These are phyloP conservation scores for Chaetomium olivaceum DNA, from an alignment of 2,329 filamentous ascomycete species.

Conservation along the genomic window DNA sequence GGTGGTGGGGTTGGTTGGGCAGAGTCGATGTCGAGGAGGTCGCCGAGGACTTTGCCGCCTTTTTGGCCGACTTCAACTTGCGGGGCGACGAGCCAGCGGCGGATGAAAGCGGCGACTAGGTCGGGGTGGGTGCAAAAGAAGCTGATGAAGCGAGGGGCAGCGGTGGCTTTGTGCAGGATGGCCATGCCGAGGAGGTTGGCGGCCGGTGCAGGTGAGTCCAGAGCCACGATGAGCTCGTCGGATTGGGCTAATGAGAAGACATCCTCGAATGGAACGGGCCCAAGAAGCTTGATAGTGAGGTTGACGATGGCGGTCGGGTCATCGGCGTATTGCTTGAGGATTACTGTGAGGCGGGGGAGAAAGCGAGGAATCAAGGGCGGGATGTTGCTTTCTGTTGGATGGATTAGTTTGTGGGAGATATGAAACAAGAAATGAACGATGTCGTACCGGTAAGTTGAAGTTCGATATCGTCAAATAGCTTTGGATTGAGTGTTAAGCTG, in stretches of 20 bases:
- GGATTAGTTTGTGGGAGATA: neutral
- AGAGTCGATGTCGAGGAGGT: slow-evolving; percentile 59
- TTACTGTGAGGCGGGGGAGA: slow-evolving; percentile 54
- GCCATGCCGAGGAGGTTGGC: slow-evolving; percentile 60
- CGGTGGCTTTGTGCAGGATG: slow-evolving; percentile 57
- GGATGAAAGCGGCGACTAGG: slow-evolving; percentile 51
- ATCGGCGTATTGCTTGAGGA: slow-evolving; percentile 53
- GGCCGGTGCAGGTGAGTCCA: slow-evolving; percentile 55
- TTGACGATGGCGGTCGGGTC: slow-evolving; percentile 55
- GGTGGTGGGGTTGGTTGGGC: slow-evolving; percentile 40
- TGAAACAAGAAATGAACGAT: neutral
- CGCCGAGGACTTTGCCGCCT: slow-evolving; percentile 51
- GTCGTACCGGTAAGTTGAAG: slow-evolving; percentile 57
- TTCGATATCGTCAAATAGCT: slow-evolving; percentile 60
- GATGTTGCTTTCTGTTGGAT: slow-evolving; percentile 50
- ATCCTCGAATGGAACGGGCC: slow-evolving; percentile 54
- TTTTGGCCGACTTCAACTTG: slow-evolving; percentile 58
- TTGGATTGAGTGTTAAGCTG: slow-evolving; percentile 45
- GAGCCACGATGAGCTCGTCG: slow-evolving; percentile 52
- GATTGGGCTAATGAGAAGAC: slow-evolving; percentile 54
- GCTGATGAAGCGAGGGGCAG: slow-evolving; percentile 49
- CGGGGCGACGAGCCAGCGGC: slow-evolving; percentile 54
- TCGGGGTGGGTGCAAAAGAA: slow-evolving; percentile 52
- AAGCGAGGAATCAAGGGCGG: slow-evolving; percentile 53
- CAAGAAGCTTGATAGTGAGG: slow-evolving; percentile 57